Base-by-base conservation (phyloP, 2,329 filamentous ascomycete genomes). In the Paraphoma chrysanthemicola region DNA sequence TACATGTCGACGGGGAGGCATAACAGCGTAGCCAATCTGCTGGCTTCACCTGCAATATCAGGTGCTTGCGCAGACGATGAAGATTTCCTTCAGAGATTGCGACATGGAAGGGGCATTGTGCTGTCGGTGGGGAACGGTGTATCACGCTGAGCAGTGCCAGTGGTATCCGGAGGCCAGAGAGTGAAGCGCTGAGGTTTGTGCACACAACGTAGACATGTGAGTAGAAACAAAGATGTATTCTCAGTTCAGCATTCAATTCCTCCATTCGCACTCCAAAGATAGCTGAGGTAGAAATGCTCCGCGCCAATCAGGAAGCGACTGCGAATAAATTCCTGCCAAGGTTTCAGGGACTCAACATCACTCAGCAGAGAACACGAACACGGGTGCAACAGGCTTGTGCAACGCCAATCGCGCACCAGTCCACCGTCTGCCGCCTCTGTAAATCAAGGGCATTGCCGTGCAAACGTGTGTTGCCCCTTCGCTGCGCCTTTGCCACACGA, bases 331-430 rank as follows among this genome's bases (percentile, higher is more conserved):
- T 57, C 53, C 48, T 50, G 67, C 65, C 67, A 64, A 67, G 65
- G 23, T 59, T 63, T 50, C 60, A 61, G 62, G 59, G 61, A 64
- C 60, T 44, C 44, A 53, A 47, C 44, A 54, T 52, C 48, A 42
- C 48, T 43, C 45, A 62, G 53, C 54, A 53, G 48, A 54, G 57
- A 57, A 66, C 59, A 67, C 59, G 57, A 57, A 59, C n/a, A 57
- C 64, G 57, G 41, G 59, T 48, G 54, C 63, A 57, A 64, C 58
- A 29, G 46, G 46, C 48, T 38, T 56, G 57, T 52, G 58, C 51
- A 59, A 64, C 67, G 48, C 54, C 50, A 60, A 53, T 57, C 54
- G 51, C 60, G 36, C 31, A 51, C 53, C 42, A 49, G 51, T 52
- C 28, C 45, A 56, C 53, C 53, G 33, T 38, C 39, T 38, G 23